These are phyloP conservation scores for Mucor circinelloides DNA, from an alignment of 371 early-diverging fungal species.

Conservation along the genomic window DNA sequence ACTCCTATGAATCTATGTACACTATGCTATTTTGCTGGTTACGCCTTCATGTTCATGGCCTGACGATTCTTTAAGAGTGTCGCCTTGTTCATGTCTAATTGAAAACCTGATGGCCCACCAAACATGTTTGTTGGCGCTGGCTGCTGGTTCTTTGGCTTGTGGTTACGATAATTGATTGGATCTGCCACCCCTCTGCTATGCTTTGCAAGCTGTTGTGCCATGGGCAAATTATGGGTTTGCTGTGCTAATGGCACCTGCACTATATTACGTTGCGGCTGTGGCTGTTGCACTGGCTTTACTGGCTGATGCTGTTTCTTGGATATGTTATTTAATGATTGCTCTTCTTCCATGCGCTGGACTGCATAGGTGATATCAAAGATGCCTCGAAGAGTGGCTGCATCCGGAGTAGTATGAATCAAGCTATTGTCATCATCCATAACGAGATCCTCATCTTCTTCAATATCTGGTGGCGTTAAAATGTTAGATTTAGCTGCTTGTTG, in stretches of 20 bases:
- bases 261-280: neutral
- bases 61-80: slow-evolving; percentile 48
- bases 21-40: neutral
- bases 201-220: slow-evolving; percentile 20
- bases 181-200: slow-evolving; percentile 20
- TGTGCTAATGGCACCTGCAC: slow-evolving; percentile 13
- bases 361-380: slow-evolving; percentile 66
- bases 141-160: neutral
- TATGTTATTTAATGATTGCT: slow-evolving; percentile 21
- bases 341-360: slow-evolving; percentile 68
- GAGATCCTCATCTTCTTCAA: slow-evolving; percentile 6
- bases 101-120: slow-evolving; percentile 27
- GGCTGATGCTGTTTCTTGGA: neutral
- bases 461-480: slow-evolving; percentile 9
- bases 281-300: neutral
- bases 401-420: slow-evolving; percentile 41
- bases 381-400: slow-evolving; percentile 56
- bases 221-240: slow-evolving; percentile 16
- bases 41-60: slow-evolving; percentile 1
- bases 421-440: slow-evolving; percentile 8
- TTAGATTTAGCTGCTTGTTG: slow-evolving; percentile 3
- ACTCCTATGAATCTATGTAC: neutral
- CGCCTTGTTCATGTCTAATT: slow-evolving; percentile 50
- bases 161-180: slow-evolving; percentile 4
- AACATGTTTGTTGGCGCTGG: neutral